Conservation (phyloP, 108 stramenopile species). For the Pseudonitzschia pungens region DNA sequence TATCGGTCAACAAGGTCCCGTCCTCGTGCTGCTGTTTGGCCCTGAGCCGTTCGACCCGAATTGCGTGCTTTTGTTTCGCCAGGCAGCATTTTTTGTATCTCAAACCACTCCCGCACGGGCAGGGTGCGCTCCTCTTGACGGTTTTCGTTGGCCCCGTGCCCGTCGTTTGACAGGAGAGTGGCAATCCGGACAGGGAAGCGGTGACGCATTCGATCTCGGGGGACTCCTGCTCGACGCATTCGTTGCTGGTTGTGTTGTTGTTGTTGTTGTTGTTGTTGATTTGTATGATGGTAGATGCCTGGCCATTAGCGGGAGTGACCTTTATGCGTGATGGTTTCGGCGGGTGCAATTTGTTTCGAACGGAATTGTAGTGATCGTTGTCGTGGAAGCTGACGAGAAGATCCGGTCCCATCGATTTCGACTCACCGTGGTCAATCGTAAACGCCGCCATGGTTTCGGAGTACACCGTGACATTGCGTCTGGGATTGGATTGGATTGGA, state of each 20-base stretch:
- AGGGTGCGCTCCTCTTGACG: constrained; percentile 46
- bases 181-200: neutral
- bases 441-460: constrained; percentile 54
- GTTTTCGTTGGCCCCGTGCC: neutral
- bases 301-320: neutral
- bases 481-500: constrained; percentile 11
- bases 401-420: constrained; percentile 42
- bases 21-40: constrained; percentile 13
- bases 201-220: neutral
- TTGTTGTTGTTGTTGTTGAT: neutral
- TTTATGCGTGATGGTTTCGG: neutral
- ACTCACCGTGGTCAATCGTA: constrained; percentile 56
- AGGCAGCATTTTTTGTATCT: constrained; percentile 73
- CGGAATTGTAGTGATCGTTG: constrained; percentile 87
- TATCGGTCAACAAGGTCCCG: neutral
- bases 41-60: constrained; percentile 23
- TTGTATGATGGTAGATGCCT: neutral
- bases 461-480: constrained; percentile 69
- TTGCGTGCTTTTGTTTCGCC: constrained; percentile 40
- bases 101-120: constrained; percentile 66
- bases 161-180: neutral
- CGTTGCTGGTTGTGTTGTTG: constrained; percentile 3
- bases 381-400: constrained; percentile 77
- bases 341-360: constrained; percentile 34
- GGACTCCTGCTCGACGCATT: neutral